Evolutionary conservation across 108 stramenopile species (phyloP).

Genomic region (Skeletonema tropicum): DNA sequence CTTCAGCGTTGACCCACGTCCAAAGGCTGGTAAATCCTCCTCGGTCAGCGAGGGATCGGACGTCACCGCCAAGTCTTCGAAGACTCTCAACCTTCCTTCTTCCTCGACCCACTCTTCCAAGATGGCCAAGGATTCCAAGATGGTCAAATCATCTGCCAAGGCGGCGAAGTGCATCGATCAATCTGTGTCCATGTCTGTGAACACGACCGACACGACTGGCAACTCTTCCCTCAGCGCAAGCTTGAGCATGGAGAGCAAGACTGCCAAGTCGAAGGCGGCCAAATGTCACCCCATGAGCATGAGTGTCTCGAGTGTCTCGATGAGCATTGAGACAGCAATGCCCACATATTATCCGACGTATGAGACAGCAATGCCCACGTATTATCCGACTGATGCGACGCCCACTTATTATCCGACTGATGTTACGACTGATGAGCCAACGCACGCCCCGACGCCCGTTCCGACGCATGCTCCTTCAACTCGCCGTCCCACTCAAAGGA

Average conservation of each 20-base stretch:
- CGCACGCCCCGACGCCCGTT: too few species aligned
- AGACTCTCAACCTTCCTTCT: neutral
- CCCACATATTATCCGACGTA: too few species aligned
- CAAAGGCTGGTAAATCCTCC: neutral
- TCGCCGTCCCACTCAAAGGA: too few species aligned
- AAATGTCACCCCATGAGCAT: too few species aligned
- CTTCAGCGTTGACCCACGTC: too few species aligned
- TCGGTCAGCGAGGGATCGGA: neutral
- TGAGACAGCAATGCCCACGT: too few species aligned
- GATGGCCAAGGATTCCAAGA: neutral
- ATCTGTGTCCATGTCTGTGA: too few species aligned
- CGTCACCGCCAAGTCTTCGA: neutral
- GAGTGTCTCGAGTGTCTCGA: too few species aligned
- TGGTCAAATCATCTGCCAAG: neutral
- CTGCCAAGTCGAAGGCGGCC: conserved; percentile 3
- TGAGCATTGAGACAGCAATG: too few species aligned
- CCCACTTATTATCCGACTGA: neutral
- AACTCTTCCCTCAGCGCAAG: neutral
- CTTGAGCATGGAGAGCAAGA: neutral
- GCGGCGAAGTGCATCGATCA: too few species aligned
- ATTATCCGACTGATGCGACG: neutral
- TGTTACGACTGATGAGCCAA: neutral
- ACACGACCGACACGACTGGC: too few species aligned
- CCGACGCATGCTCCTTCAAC: too few species aligned
- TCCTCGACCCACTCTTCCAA: neutral